Percentiles rank a stretch among this genome's conserved stretches.
These are phyloP conservation scores for Corynespora cassiicola DNA, from an alignment of 2,329 filamentous ascomycete genomes.

Conservation along the genomic window DNA sequence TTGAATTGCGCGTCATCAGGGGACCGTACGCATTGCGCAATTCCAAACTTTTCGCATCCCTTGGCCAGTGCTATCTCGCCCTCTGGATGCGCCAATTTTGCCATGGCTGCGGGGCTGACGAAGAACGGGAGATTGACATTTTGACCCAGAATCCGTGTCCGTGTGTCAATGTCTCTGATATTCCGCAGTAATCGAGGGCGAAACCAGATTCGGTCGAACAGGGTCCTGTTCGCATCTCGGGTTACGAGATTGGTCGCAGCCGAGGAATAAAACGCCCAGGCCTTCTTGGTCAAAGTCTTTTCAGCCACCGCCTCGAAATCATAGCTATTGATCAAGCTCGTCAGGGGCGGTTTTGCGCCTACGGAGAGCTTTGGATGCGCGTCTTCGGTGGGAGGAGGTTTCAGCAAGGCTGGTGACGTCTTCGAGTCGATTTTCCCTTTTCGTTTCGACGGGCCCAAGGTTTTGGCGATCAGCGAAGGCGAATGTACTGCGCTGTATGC, in stretches of 20 bases:
- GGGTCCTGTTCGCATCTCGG: constrained; percentile 49
- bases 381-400: constrained; percentile 12
- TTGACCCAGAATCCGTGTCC: constrained; percentile 25
- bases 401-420: constrained; percentile 5
- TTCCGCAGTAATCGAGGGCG: constrained; percentile 54
- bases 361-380: constrained; percentile 7
- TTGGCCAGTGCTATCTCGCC: constrained; percentile 37
- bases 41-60: constrained; percentile 26
- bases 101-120: constrained; percentile 37
- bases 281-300: constrained; percentile 44
- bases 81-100: constrained; percentile 32
- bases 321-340: constrained; percentile 47
- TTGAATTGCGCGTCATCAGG: too few relatives aligned
- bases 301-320: constrained; percentile 53
- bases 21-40: constrained; percentile 35
- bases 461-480: constrained; percentile 41
- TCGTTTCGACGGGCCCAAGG: constrained; percentile 42
- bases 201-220: constrained; percentile 54
- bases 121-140: constrained; percentile 32
- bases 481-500: constrained; percentile 60
- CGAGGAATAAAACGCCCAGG: constrained; percentile 56
- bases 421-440: constrained; percentile 23
- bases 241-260: constrained; percentile 59
- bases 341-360: constrained; percentile 43
- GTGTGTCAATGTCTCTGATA: constrained; percentile 31